Base-by-base conservation (phyloP, 805 yeast genomes). In the Candida palmyrensis region DNA sequence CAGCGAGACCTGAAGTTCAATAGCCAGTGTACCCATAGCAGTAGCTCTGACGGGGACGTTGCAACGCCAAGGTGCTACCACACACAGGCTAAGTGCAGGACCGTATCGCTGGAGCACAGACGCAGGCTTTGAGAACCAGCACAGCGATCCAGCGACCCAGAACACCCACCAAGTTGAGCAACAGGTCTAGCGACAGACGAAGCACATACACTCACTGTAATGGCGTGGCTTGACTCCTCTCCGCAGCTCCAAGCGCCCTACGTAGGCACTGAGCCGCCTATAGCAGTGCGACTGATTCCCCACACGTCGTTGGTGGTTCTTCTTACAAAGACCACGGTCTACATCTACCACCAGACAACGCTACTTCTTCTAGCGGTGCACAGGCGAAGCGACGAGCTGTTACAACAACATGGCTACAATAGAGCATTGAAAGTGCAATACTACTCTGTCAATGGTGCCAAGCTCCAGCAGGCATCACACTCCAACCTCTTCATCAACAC, bases 321-420 rank as follows among this genome's bases (percentile, higher is more conserved):
- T 1, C 45, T 69, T 7, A 62, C 72, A 2, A 24, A 36, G 2
- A 38, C 48, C 2, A 33, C 61, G 0, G 37, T 69, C 3, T 46
- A 44, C 13, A 35, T 68, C 1, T 44, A 57, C 27, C 55, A 67
- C 39, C 55, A 54, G 29, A 30, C 29, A 21, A 59, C 66, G 7
- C 42, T 58, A 8, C 39, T 63, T 6, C 76, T 79, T 1, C 52
- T 76, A 4, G 67, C 72, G 7, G 62, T 64, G 2, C 76, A 74
- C 42, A 52, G 59, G 5, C 51, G 83, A 35, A 53, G 71, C 0
- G 44, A 46, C 15, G 57, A 59, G 14, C 71, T 79, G 3, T 37
- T 77, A 11, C 54, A 59, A 17, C 53, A 54, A 14, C 70, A 68
- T 53, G 84, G 84, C 1, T 36, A 43, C 6, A 77, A 77, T 48